phyloP scores from a whole-genome alignment of 192 early-diverging fungal genomes.

The Geosiphon pyriformis region DNA sequence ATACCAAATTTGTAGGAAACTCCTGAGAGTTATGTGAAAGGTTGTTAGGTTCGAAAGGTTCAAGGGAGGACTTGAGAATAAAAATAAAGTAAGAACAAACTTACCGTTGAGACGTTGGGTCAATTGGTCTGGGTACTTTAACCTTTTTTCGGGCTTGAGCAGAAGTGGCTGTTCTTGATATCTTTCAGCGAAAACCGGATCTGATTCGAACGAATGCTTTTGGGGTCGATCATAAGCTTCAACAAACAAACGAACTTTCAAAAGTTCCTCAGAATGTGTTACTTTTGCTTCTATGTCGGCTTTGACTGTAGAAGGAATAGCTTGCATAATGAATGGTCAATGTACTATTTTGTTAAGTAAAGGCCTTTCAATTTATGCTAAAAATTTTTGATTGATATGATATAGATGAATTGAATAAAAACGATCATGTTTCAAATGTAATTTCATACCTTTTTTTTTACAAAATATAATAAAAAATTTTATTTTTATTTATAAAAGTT shows the following conservation, averaged over 20 bases:
- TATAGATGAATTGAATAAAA: too few relatives aligned
- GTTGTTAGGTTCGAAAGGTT: not conserved
- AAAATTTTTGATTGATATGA: too few relatives aligned
- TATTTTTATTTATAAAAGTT: too few relatives aligned
- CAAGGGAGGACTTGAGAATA: not conserved
- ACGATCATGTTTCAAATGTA: too few relatives aligned
- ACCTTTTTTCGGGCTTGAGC: not conserved
- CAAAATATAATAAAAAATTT: too few relatives aligned
- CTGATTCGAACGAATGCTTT: not conserved
- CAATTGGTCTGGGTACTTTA: not conserved
- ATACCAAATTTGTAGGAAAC: not conserved
- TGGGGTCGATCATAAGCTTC: not conserved
- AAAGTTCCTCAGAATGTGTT: not conserved
- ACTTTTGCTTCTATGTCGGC: not conserved
- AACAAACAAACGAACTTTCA: not conserved
- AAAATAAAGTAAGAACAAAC: not conserved
- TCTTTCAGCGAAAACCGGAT: not conserved
- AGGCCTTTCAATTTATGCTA: too few relatives aligned
- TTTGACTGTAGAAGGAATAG: not conserved
- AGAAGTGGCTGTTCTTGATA: not conserved
- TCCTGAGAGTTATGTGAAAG: not conserved
- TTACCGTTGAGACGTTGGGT: not conserved
- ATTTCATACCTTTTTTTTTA: too few relatives aligned
- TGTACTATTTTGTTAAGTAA: too few relatives aligned
- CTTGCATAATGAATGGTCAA: not conserved